A percentile compares a stretch with the other conserved stretches of the same genome.
phyloP scores from a whole-genome alignment of 2,329 filamentous ascomycete species.

The Claviceps pusilla region DNA sequence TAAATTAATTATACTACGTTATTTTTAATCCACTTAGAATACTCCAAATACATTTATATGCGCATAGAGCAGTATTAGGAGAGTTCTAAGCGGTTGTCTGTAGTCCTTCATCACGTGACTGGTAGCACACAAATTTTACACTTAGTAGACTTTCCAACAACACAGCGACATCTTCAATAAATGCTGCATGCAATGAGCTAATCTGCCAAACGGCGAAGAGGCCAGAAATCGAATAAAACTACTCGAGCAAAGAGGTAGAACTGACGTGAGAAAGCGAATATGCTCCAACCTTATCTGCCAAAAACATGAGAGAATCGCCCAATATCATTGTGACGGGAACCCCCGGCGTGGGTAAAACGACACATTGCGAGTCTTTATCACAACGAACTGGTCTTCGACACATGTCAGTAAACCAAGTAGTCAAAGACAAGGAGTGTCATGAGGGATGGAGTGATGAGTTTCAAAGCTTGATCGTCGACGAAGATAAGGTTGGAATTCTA shows the following conservation, averaged over 20 bases:
- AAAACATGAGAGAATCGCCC: slow-evolving; percentile 38
- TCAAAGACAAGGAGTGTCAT: slow-evolving; percentile 76
- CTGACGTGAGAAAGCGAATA: background rate
- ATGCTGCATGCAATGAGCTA: background rate
- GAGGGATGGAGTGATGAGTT: slow-evolving; percentile 78
- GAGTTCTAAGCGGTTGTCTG: no score
- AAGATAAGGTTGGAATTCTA: slow-evolving; percentile 61
- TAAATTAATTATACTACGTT: no score
- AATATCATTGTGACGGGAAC: slow-evolving; percentile 95
- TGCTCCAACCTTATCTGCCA: background rate
- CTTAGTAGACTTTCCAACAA: no score
- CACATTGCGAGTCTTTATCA: slow-evolving; percentile 71
- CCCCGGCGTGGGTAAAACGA: slow-evolving; percentile 90
- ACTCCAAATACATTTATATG: no score
- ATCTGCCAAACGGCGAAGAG: background rate
- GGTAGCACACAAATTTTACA: no score
- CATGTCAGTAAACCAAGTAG: slow-evolving; percentile 76
- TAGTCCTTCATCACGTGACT: no score
- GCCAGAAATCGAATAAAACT: background rate
- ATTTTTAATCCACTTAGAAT: no score
- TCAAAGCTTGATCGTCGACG: slow-evolving; percentile 84
- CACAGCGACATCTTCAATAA: no score
- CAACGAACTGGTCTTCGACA: slow-evolving; percentile 64
- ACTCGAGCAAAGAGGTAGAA: background rate
- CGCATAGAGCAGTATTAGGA: no score